Percentiles rank a stretch among this genome's conserved stretches.
Evolutionary conservation across 1,284 basidiomycete species (phyloP).

Genomic region (Gomphus bonarii): DNA sequence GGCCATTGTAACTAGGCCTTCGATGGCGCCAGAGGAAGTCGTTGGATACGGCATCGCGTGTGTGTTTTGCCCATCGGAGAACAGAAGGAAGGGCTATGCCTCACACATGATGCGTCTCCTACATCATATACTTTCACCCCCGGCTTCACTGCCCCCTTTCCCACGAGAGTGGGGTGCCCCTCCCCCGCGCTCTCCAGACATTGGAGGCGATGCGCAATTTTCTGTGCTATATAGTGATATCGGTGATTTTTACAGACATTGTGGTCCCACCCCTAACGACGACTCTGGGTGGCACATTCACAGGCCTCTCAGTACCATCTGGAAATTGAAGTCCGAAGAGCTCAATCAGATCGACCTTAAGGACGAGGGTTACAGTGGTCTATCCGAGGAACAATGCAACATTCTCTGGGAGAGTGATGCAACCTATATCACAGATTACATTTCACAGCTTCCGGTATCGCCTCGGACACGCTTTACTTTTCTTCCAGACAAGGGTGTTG

Average conservation of each 20-base stretch:
- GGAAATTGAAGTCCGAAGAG: constrained; percentile 19
- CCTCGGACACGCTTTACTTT: constrained; percentile 27
- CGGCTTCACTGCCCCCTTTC: constrained; percentile 23
- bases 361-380: neutral
- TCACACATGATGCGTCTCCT: constrained; percentile 42
- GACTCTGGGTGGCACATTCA: constrained; percentile 43
- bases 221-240: constrained; percentile 58
- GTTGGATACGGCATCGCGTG: constrained; percentile 36
- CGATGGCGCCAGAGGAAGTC: constrained; percentile 16
- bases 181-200: constrained; percentile 17
- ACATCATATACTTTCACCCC: constrained; percentile 36
- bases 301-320: constrained; percentile 33
- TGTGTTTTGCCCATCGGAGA: constrained; percentile 35
- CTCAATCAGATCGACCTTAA: constrained; percentile 10
- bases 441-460: constrained; percentile 14
- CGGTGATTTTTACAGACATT: constrained; percentile 42
- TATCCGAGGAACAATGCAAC: constrained; percentile 16
- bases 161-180: constrained; percentile 30
- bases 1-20: constrained; percentile 15
- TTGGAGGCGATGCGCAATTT: constrained; percentile 28
- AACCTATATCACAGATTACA: constrained; percentile 19
- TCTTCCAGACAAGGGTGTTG: constrained; percentile 36
- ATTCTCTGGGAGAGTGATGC: constrained; percentile 26
- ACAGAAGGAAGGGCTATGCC: constrained; percentile 40
- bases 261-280: constrained; percentile 27